Conservation (phyloP, 257 asterid species). For the Misopates orontium region DNA sequence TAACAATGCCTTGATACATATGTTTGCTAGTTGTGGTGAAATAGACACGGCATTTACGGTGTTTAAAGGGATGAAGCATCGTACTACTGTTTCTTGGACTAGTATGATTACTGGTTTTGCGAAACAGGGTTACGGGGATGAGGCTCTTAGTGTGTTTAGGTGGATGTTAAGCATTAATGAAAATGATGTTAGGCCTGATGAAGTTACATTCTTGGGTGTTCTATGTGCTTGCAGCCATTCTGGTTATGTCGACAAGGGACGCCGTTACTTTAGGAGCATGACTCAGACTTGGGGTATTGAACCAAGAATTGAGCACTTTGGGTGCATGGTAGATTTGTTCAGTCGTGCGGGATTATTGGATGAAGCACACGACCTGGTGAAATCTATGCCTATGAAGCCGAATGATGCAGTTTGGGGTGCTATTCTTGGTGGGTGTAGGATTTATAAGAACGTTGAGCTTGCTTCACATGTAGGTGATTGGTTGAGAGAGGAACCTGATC, state of each 20-base stretch:
- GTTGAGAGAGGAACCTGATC: constrained; percentile 46
- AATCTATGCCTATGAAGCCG: constrained; percentile 77
- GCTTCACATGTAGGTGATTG: constrained; percentile 56
- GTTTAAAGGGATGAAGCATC: constrained; percentile 49
- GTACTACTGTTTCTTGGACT: constrained; percentile 71
- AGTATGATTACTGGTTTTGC: constrained; percentile 76
- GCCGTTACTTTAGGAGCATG: constrained; percentile 56
- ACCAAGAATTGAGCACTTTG: constrained; percentile 67
- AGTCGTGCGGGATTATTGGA: constrained; percentile 80
- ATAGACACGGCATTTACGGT: constrained; percentile 54
- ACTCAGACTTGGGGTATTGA: constrained; percentile 51
- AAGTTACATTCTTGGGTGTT: constrained; percentile 65
- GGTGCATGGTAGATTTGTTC: constrained; percentile 84
- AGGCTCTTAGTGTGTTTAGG: constrained; percentile 55
- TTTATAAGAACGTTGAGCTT: constrained; percentile 54
- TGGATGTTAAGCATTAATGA: constrained; percentile 51
- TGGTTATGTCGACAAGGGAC: constrained; percentile 62
- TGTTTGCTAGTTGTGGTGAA: constrained; percentile 86
- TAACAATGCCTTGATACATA: constrained; percentile 67
- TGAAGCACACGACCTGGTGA: constrained; percentile 60
- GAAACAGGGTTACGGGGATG: constrained; percentile 65
- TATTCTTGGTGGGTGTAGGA: constrained; percentile 79
- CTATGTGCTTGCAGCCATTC: constrained; percentile 82
- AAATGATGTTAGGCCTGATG: constrained; percentile 48
- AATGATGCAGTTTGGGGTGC: constrained; percentile 86